Percentiles rank a stretch among this genome's conserved stretches.
phyloP scores from a whole-genome alignment of 1,139 yeast genomes.

The Geotrichum histeridarum region DNA sequence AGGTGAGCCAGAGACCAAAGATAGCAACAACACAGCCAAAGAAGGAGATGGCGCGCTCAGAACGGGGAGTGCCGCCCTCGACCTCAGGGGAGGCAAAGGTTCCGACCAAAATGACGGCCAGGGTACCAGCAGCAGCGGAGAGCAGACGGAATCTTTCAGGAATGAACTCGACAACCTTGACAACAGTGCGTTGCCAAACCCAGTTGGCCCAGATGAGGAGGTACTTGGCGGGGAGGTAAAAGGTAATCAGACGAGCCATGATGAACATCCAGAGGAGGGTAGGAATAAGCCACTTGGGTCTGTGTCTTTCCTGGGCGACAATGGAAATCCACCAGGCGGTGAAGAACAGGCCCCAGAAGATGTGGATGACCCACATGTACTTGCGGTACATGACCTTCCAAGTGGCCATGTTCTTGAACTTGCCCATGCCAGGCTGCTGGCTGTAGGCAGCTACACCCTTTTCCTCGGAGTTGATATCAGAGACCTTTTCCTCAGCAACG shows the following conservation, averaged over 20 bases:
- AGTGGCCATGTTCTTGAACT: neutral
- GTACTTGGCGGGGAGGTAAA: slow-evolving; percentile 46
- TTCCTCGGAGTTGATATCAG: neutral
- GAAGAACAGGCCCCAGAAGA: slow-evolving; percentile 43
- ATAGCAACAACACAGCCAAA: slow-evolving; percentile 53
- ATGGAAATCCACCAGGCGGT: slow-evolving; percentile 67
- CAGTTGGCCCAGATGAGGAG: slow-evolving; percentile 32
- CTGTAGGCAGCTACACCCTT: neutral
- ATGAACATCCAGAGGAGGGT: slow-evolving; percentile 53
- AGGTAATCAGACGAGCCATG: slow-evolving; percentile 52
- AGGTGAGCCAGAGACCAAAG: slow-evolving; percentile 45
- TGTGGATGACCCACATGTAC: slow-evolving; percentile 30
- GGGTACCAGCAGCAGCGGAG: slow-evolving; percentile 43
- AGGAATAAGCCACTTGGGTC: slow-evolving; percentile 61
- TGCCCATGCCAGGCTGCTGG: neutral
- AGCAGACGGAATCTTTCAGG: slow-evolving; percentile 43
- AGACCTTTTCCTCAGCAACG: slow-evolving; percentile 1
- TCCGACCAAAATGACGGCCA: slow-evolving; percentile 47
- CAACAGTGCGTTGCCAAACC: slow-evolving; percentile 45
- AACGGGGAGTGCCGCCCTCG: slow-evolving; percentile 29
- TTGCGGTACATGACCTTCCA: slow-evolving; percentile 8
- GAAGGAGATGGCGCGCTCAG: slow-evolving; percentile 57
- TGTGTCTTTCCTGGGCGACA: slow-evolving; percentile 48
- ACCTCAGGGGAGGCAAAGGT: slow-evolving; percentile 44
- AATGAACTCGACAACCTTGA: slow-evolving; percentile 39